Conservation (phyloP, 2,329 filamentous ascomycete species). For the Didymella keratinophila region DNA sequence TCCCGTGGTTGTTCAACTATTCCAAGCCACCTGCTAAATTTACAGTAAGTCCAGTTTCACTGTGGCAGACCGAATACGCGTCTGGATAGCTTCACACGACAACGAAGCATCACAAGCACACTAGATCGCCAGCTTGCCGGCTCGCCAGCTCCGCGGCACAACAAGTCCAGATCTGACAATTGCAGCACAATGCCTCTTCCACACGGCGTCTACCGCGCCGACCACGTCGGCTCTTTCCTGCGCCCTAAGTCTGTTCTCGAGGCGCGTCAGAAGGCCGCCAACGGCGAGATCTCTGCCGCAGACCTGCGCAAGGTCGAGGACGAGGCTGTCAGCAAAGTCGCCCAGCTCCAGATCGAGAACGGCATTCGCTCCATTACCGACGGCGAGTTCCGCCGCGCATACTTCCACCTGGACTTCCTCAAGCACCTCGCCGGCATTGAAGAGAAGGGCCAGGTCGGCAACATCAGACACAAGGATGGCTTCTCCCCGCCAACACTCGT, state of each 20-base stretch:
- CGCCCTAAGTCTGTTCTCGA: slow-evolving; percentile 60
- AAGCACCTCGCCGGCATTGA: slow-evolving; percentile 63
- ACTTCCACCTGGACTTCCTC: slow-evolving; percentile 67
- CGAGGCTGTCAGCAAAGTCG: slow-evolving; percentile 58
- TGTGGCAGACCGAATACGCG: not conserved
- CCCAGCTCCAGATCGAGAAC: slow-evolving; percentile 58
- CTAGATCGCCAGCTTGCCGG: too few relatives aligned
- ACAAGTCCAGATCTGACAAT: not conserved
- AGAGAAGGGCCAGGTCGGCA: slow-evolving; percentile 59
- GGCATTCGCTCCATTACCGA: slow-evolving; percentile 63
- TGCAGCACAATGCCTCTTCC: slow-evolving; percentile 48
- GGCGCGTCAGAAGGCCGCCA: slow-evolving; percentile 58
- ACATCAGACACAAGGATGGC: slow-evolving; percentile 52
- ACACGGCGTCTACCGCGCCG: slow-evolving; percentile 55
- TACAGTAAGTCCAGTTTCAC: not conserved
- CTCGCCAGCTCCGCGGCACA: not conserved
- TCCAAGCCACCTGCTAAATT: not conserved
- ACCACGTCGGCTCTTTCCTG: slow-evolving; percentile 65
- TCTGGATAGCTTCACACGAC: not conserved
- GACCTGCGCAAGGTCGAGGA: slow-evolving; percentile 62
- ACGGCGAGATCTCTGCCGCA: slow-evolving; percentile 52
- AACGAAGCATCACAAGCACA: not conserved
- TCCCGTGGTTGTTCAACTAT: not conserved
- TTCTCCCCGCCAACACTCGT: slow-evolving; percentile 63
- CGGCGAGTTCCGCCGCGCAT: slow-evolving; percentile 65